Conservation (phyloP, 768 basidiomycete species). For the Pleurotus salmoneostramineus region DNA sequence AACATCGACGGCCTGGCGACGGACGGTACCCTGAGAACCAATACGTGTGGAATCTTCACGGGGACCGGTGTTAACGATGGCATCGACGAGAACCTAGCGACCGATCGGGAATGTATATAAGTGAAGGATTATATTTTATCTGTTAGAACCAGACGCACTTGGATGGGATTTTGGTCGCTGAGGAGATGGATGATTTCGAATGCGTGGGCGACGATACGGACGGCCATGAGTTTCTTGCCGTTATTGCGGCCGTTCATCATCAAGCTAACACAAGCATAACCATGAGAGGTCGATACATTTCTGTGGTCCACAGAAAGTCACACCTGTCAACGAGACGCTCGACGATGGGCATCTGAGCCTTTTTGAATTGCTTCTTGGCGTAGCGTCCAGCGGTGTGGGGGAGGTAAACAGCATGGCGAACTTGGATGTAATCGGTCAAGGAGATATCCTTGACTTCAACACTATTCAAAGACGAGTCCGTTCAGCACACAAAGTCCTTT, state of each 20-base stretch:
- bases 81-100: constrained; percentile 85
- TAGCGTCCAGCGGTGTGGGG: constrained; percentile 99
- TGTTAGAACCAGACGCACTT: constrained; percentile 47
- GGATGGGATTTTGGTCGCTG: constrained; percentile 99
- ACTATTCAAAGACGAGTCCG: constrained; percentile 32
- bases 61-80: constrained; percentile 99
- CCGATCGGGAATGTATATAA: constrained; percentile 1
- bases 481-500: not conserved
- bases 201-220: constrained; percentile 98
- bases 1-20: constrained; percentile 99
- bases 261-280: constrained; percentile 45
- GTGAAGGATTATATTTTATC: not conserved
- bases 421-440: constrained; percentile 98
- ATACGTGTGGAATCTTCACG: constrained; percentile 99
- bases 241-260: constrained; percentile 99
- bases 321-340: constrained; percentile 98
- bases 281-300: too few species aligned
- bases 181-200: constrained; percentile 99
- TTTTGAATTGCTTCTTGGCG: constrained; percentile 99
- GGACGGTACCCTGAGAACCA: constrained; percentile 98
- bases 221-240: constrained; percentile 98
- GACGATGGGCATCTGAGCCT: constrained; percentile 99
- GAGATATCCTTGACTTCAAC: constrained; percentile 99
- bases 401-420: constrained; percentile 94
- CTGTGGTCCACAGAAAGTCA: constrained; percentile 17